phyloP scores from a whole-genome alignment of 2,329 filamentous ascomycete species.

The Epicoccum nigrum region DNA sequence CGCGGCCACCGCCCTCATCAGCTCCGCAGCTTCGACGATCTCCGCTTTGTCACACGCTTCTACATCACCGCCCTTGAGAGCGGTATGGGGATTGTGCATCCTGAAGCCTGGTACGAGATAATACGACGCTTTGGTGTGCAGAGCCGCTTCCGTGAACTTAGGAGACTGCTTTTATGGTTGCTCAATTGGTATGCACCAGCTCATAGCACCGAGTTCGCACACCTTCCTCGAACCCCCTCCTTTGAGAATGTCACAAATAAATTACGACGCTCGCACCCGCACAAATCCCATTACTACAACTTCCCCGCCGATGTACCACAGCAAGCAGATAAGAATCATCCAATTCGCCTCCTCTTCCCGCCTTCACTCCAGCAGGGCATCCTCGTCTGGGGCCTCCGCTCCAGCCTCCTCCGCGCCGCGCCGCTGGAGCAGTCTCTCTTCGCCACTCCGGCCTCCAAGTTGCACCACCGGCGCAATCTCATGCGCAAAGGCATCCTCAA shows the following conservation, averaged over 20 bases:
- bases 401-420: slow-evolving; percentile 33
- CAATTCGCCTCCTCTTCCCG: slow-evolving; percentile 36
- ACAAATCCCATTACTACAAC: slow-evolving; percentile 25
- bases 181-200: slow-evolving; percentile 47
- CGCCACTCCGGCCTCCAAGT: slow-evolving; percentile 23
- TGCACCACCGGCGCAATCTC: slow-evolving; percentile 32
- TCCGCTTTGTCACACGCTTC: slow-evolving; percentile 56
- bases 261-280: slow-evolving; percentile 23
- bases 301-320: slow-evolving; percentile 19
- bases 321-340: slow-evolving; percentile 22
- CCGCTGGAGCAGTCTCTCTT: slow-evolving; percentile 35
- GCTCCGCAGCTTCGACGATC: slow-evolving; percentile 40
- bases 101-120: slow-evolving; percentile 62
- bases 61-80: slow-evolving; percentile 56
- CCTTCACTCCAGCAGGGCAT: slow-evolving; percentile 36
- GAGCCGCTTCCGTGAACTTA: slow-evolving; percentile 58
- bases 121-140: slow-evolving; percentile 66
- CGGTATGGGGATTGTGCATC: slow-evolving; percentile 50
- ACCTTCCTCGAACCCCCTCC: slow-evolving; percentile 31
- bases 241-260: slow-evolving; percentile 27
- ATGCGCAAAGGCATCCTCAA: slow-evolving; percentile 23
- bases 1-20: slow-evolving; percentile 43
- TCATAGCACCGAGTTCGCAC: slow-evolving; percentile 22
- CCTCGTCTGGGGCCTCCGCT: slow-evolving; percentile 44
- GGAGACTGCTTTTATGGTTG: slow-evolving; percentile 60